Percentiles rank a stretch among this genome's conserved stretches.
These are phyloP conservation scores for Astrocystis sublimbata DNA, from an alignment of 495 filamentous ascomycete species.

Conservation along the genomic window DNA sequence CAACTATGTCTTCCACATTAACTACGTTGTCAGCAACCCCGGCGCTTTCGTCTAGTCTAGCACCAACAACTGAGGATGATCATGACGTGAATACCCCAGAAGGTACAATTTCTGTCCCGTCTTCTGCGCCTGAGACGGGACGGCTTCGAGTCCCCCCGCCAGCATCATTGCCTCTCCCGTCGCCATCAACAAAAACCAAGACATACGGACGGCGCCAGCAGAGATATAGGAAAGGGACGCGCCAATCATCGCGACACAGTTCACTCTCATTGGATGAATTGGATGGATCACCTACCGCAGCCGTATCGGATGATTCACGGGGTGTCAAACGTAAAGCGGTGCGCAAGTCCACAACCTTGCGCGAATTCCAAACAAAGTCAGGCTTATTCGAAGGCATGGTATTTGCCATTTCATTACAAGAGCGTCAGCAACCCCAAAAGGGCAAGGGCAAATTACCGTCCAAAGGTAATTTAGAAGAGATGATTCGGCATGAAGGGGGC, in stretches of 20 bases:
- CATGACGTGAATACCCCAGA: slow-evolving; percentile 3
- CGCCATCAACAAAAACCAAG: slow-evolving; percentile 28
- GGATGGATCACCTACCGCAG: slow-evolving; percentile 26
- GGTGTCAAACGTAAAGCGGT: slow-evolving; percentile 19
- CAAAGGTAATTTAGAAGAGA: slow-evolving; percentile 46
- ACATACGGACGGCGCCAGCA: slow-evolving; percentile 26
- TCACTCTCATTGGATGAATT: slow-evolving; percentile 47
- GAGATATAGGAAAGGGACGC: slow-evolving; percentile 19
- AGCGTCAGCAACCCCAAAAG: slow-evolving; percentile 47
- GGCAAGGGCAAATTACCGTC: slow-evolving; percentile 53
- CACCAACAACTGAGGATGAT: slow-evolving; percentile 27
- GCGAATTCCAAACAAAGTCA: slow-evolving; percentile 23
- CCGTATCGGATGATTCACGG: slow-evolving; percentile 14
- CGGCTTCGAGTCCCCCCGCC: slow-evolving; percentile 27
- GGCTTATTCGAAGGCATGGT: slow-evolving; percentile 72
- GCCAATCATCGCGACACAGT: slow-evolving; percentile 21
- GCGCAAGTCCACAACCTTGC: slow-evolving; percentile 22
- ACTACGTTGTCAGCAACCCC: slow-evolving; percentile 41
- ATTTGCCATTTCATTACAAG: slow-evolving; percentile 73
- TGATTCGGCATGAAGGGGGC: slow-evolving; percentile 65
- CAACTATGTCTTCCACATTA: slow-evolving; percentile 31
- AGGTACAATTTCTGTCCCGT: slow-evolving; percentile 27
- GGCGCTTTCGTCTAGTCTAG: slow-evolving; percentile 30
- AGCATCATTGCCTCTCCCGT: slow-evolving; percentile 15
- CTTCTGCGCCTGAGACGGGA: slow-evolving; percentile 31